Evolutionary conservation across 441 rosid species (phyloP).

Genomic region (Mallotus japonicus): DNA sequence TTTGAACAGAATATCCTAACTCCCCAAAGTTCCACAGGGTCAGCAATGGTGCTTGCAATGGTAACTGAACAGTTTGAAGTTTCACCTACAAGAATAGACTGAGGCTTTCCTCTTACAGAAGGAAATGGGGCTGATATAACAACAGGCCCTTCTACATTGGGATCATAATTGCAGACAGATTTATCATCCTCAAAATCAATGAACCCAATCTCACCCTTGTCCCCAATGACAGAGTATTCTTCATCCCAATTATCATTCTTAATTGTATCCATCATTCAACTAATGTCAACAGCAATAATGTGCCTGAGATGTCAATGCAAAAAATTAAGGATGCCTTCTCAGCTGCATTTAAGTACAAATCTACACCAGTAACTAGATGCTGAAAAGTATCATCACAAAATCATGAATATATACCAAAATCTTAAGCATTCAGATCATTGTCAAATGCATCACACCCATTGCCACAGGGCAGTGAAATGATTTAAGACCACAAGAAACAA

Average conservation of each 20-base stretch:
- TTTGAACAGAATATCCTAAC: constrained; percentile 42
- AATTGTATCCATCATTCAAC: constrained; percentile 19
- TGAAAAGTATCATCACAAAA: too few species aligned
- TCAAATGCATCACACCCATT: too few species aligned
- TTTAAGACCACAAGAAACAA: too few species aligned
- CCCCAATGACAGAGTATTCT: constrained; percentile 40
- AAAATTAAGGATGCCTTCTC: not conserved
- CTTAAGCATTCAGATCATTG: too few species aligned
- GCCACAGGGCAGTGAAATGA: too few species aligned
- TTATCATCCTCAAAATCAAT: constrained; percentile 43
- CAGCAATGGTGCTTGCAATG: constrained; percentile 35
- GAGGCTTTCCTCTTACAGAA: constrained; percentile 41
- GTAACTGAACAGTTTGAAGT: constrained; percentile 39
- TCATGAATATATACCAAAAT: too few species aligned
- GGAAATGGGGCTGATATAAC: constrained; percentile 48
- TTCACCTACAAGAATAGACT: constrained; percentile 37
- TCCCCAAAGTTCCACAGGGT: constrained; percentile 50
- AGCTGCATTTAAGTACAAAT: not conserved
- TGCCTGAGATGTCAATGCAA: constrained; percentile 17
- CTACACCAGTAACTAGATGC: not conserved
- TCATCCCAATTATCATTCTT: constrained; percentile 26
- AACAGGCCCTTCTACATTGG: constrained; percentile 32
- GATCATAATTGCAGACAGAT: constrained; percentile 32
- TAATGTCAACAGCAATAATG: constrained; percentile 10
- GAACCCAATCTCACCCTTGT: constrained; percentile 45